Base-by-base conservation (phyloP, 2,329 filamentous ascomycete species). In the Teratosphaeria zuluensis region DNA sequence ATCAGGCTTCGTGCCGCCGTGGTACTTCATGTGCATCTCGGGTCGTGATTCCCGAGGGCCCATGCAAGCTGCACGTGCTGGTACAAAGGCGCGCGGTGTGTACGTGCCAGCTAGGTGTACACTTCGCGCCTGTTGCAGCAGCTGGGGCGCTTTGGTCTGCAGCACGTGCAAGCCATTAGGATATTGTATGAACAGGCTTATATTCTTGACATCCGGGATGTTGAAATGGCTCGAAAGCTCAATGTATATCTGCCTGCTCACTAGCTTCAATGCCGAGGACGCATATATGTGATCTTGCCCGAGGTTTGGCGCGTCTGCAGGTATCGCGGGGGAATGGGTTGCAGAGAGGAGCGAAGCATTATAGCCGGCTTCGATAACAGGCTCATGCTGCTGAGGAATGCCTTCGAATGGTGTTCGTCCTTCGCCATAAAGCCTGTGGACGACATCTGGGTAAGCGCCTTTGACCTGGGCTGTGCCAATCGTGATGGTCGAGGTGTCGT, bases 61-160 rank as follows among this genome's bases (percentile, higher is more conserved):
- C 42, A 64, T 31, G 55, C 60, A 61, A 16, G 65, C 65, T 28
- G 63, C 63, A 14, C 63, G 62, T 5, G 61, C 28, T 9, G 64
- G 58, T 35, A 35, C 60, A 61, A 59, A 67, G 19, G 56, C 55
- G 9, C 55, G 59, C 21, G 66, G 62, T 8, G 60, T 64, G 62
- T 75, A 76, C 56, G 69, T 68, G 33, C 75, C 75, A 12, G 72
- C 72, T 11, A 78, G 68, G 60, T 76, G 73, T 11, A 78, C 65
- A 58, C 68, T 73, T 38, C 69, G 69, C 14, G 73, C 73, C 56
- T 75, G 75, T n/a, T 67, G 68, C 9, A 76, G 65, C 8, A 77
- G 69, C 38, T 70, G 68, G 3, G 75, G 75, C 51, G 74, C 74
- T 14, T 70, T 59, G 31, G 63, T 69, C 59, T 72, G 72, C 69